Evolutionary conservation across 2,329 filamentous ascomycete genomes (phyloP), one percentile per base, ranked within the genome.

Genomic region (Penicillium sp.): DNA sequence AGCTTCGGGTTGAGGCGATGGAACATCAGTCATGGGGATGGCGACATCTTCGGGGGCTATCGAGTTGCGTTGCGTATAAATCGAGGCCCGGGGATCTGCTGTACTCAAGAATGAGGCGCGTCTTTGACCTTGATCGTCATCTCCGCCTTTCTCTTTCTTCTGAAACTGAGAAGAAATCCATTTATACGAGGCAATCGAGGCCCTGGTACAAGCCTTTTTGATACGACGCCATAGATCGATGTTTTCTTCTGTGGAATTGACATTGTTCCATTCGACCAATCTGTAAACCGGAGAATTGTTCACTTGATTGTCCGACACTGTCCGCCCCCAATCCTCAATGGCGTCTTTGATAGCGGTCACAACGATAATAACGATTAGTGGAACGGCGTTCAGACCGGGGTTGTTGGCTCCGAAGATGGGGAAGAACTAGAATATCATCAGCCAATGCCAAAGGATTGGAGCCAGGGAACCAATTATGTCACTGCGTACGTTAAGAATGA

Each of bases 281-380:
- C 93, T 86, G 74, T 99, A 93, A 10, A 97, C 90, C 0, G 92
- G 90, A 3, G 94, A 94, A 70, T 99, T 97, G 76, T 99, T 99
- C 59, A 99, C 81, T 67, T 96, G 89, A 61, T 87, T 96, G 71
- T 99, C 94, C 41, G 97, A 85, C 40, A 91, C 80, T 0, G 93
- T 97, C 75, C 94, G 83, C 65, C 94, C 84, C 79, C 91, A 97
- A 76, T 99, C 94, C 75, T 99, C 94, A 60, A 97, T 87, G 18
- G 87, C 94, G 71, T 99, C 94, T 75, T 97, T 99, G 72, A 97
- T 83, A 29, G 91, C 87, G 2, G 94, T 99, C 51, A 97, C 84
- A 57, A 83, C 77, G 51, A 99, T 81, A 74, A 99, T 97, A 67
- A 96, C 87, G 63, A 99, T 97, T 61, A 99, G 79, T 50, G 94